phyloP scores from a whole-genome alignment of 768 basidiomycete genomes.

The Boletellus emodensis region DNA sequence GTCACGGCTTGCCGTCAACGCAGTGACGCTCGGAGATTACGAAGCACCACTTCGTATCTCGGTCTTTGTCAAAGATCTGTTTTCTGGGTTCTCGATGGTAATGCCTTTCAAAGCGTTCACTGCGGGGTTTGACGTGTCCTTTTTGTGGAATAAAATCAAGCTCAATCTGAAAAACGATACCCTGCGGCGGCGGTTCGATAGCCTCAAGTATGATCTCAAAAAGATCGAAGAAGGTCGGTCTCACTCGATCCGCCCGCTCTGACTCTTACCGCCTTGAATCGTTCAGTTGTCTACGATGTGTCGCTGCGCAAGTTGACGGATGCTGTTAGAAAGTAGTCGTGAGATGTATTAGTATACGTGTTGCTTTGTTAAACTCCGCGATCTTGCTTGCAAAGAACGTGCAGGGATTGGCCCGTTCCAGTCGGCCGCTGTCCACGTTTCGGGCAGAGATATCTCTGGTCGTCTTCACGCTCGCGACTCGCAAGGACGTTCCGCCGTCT shows the following conservation, averaged over 20 bases:
- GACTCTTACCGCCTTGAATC: not conserved
- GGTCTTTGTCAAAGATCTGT: constrained; percentile 73
- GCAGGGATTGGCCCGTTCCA: not conserved
- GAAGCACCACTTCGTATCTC: constrained; percentile 78
- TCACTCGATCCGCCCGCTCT: not conserved
- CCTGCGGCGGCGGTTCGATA: constrained; percentile 72
- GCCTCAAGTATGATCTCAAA: constrained; percentile 82
- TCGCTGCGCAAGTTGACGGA: constrained; percentile 60
- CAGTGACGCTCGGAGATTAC: constrained; percentile 79
- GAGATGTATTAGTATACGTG: not conserved
- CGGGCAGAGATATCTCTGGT: constrained; percentile 5
- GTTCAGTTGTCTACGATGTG: constrained; percentile 78
- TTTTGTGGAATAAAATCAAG: constrained; percentile 34
- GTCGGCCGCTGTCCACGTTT: not conserved
- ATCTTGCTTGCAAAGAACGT: constrained; percentile 9
- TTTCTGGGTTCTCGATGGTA: constrained; percentile 83
- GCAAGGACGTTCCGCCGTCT: not conserved
- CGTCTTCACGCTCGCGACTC: not conserved
- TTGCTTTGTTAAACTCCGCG: constrained; percentile 21
- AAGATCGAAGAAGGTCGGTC: constrained; percentile 79
- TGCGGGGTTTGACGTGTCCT: constrained; percentile 1
- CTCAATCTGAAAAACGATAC: constrained; percentile 80
- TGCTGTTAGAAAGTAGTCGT: not conserved
- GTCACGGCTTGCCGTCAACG: constrained; percentile 77
- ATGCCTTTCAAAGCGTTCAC: not conserved